These are phyloP conservation scores for Ichthyophthirius multifiliis DNA, from an alignment of 169 alveolate species.

Conservation along the genomic window DNA sequence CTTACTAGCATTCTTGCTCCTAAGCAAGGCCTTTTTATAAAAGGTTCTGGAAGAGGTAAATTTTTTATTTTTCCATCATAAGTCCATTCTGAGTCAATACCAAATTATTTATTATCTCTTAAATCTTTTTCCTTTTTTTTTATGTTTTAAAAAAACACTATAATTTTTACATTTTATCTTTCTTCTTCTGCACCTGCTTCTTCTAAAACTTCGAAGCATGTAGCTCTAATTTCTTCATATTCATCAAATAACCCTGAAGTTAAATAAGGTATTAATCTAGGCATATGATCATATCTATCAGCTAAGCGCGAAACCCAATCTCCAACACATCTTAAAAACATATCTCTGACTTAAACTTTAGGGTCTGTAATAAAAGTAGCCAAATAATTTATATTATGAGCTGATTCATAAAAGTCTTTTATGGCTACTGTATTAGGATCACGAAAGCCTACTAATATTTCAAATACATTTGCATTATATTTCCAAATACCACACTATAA, in stretches of 20 bases:
- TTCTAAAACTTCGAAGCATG: slow-evolving; percentile 73
- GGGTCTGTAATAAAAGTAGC: slow-evolving; percentile 87
- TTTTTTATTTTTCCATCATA: slow-evolving; percentile 59
- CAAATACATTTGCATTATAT: slow-evolving; percentile 83
- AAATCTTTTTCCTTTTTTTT: slow-evolving; percentile 75
- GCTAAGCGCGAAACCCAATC: slow-evolving; percentile 79
- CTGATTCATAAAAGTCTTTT: slow-evolving; percentile 86
- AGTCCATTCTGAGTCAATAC: slow-evolving; percentile 86
- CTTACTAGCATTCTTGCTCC: slow-evolving; percentile 87
- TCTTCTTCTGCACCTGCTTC: slow-evolving; percentile 88
- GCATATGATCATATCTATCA: slow-evolving; percentile 88
- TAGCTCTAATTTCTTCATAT: slow-evolving; percentile 72
- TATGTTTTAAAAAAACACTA: no score
- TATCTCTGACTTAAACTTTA: slow-evolving; percentile 76
- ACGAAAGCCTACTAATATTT: slow-evolving; percentile 88
- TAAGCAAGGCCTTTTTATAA: slow-evolving; percentile 82
- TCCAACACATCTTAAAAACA: slow-evolving; percentile 76
- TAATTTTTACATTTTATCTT: slow-evolving; percentile 43
- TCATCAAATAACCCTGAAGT: slow-evolving; percentile 87
- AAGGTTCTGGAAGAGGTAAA: slow-evolving; percentile 70
- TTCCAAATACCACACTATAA: slow-evolving; percentile 86
- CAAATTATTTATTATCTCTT: slow-evolving; percentile 84
- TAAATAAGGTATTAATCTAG: slow-evolving; percentile 88
- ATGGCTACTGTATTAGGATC: slow-evolving; percentile 91
- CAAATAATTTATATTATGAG: slow-evolving; percentile 86